These are phyloP conservation scores for Raffaelea ambrosiae DNA, from an alignment of 2,329 filamentous ascomycete species.

Conservation along the genomic window DNA sequence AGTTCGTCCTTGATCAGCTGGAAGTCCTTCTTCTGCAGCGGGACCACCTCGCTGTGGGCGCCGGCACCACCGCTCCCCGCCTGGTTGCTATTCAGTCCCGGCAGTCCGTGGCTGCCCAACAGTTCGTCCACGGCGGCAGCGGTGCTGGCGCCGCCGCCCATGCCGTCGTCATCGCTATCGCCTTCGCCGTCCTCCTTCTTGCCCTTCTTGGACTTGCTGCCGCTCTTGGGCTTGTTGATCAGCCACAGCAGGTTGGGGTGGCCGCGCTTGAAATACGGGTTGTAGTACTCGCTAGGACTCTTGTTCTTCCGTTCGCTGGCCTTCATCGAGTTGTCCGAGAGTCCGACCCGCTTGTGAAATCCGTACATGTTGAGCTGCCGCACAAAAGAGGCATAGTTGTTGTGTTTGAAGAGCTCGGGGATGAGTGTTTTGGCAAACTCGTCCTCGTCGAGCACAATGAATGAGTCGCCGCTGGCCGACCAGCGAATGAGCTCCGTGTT, in stretches of 20 bases:
- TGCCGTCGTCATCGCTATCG: constrained; percentile 65
- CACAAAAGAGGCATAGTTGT: constrained; percentile 95
- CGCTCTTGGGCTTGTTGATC: constrained; percentile 88
- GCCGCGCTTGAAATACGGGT: constrained; percentile 90
- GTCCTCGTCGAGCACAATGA: constrained; percentile 93
- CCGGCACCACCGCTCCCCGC: not conserved
- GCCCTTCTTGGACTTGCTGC: constrained; percentile 45
- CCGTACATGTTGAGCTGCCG: constrained; percentile 96
- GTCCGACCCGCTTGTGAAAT: constrained; percentile 89
- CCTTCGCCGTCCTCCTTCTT: constrained; percentile 58
- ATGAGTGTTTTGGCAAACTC: constrained; percentile 97
- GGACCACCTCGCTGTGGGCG: constrained; percentile 29
- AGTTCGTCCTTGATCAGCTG: constrained; percentile 71
- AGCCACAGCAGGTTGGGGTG: constrained; percentile 91
- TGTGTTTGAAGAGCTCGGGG: constrained; percentile 97
- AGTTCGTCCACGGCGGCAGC: constrained; percentile 37
- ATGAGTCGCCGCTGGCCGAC: constrained; percentile 94
- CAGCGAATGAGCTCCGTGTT: constrained; percentile 94
- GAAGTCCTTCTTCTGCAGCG: constrained; percentile 63
- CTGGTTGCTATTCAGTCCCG: constrained; percentile 3
- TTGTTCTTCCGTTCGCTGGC: constrained; percentile 96
- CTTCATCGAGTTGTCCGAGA: constrained; percentile 96
- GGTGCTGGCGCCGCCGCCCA: not conserved
- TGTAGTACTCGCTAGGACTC: constrained; percentile 95
- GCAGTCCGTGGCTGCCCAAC: constrained; percentile 11